Conservation (phyloP, 257 asterid genomes). For the Nemophila menziesii region DNA sequence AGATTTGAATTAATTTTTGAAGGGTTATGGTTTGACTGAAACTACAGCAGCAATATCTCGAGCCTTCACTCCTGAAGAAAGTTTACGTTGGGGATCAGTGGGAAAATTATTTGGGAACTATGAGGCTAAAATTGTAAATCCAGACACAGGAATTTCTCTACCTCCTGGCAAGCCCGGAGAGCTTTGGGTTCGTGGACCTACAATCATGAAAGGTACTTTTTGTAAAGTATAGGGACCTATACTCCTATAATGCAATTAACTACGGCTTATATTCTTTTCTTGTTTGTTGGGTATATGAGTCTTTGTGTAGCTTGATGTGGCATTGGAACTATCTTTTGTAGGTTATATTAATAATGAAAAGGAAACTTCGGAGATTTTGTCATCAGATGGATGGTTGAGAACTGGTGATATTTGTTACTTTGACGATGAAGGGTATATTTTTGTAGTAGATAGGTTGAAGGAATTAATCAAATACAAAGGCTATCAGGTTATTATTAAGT, state of each 20-base stretch:
- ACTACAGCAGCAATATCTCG: constrained; percentile 29
- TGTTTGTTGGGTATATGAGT: neutral
- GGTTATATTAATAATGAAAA: constrained; percentile 32
- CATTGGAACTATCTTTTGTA: neutral
- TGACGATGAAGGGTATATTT: constrained; percentile 35
- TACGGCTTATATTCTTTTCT: neutral
- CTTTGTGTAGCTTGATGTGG: neutral
- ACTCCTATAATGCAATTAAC: neutral
- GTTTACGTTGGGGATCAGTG: constrained; percentile 26
- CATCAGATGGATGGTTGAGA: constrained; percentile 31
- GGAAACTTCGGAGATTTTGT: constrained; percentile 27
- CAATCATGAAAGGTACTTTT: constrained; percentile 43
- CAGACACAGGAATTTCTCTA: constrained; percentile 25
- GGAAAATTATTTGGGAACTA: constrained; percentile 24
- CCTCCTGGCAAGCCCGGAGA: constrained; percentile 49
- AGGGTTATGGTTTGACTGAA: constrained; percentile 73
- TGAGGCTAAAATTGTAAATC: constrained; percentile 50
- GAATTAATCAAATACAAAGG: constrained; percentile 55
- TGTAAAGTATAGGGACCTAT: neutral
- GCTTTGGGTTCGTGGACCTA: constrained; percentile 48
- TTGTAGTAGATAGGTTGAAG: constrained; percentile 40
- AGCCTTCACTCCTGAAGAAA: constrained; percentile 23
- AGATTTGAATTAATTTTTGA: neutral
- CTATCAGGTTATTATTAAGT: constrained; percentile 30
- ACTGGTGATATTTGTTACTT: constrained; percentile 48